Base-by-base conservation (phyloP, 2,329 filamentous ascomycete genomes). In the Diaporthe ilicicola region DNA sequence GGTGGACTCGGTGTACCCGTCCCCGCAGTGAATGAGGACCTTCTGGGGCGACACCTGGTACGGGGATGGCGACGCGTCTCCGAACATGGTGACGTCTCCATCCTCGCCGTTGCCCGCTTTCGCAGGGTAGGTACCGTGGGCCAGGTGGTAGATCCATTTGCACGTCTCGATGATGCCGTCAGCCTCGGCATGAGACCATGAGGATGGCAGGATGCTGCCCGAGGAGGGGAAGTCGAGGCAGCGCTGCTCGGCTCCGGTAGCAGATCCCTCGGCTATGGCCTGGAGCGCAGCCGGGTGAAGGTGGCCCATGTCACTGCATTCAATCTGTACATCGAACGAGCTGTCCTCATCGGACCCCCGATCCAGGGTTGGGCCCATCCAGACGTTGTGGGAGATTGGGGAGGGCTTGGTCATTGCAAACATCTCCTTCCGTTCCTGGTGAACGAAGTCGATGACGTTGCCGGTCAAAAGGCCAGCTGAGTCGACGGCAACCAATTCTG, bases 1-100 rank as follows among this genome's bases (percentile, higher is more conserved):
- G 1, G 94, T 94, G 1, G 93, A 95, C 81, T 99, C 96, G 0
- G 96, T 99, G 77, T 99, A 99, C 22, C 96, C 96, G 80, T 99
- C 96, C 2, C 92, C 91, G 80, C 96, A 98, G 81, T 98, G 95
- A 50, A 99, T 93, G 39, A 98, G 88, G 42, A 98, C 90, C 78
- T 91, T 94, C 73, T 90, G 85, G 69, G 90, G 85, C 42, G 13
- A 51, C 51, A 50, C 19, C 17, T 59, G 50, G 17, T 39, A 34
- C 1, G 27, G 70, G 32, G 53, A 56, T 29, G 53, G 44, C 22
- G 17, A n/a, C 27, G 59, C 27, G n/a, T 77, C 74, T 67, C 75
- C 64, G 1, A 79, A 77, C 86, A 92, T 89, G 55, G 83, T 82
- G 67, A 87, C 86, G 74, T 91, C 90, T 2, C 86, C 85, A 74